Evolutionary conservation across 495 filamentous ascomycete species (phyloP).

Genomic region (Thermothielavioides terrestris): DNA sequence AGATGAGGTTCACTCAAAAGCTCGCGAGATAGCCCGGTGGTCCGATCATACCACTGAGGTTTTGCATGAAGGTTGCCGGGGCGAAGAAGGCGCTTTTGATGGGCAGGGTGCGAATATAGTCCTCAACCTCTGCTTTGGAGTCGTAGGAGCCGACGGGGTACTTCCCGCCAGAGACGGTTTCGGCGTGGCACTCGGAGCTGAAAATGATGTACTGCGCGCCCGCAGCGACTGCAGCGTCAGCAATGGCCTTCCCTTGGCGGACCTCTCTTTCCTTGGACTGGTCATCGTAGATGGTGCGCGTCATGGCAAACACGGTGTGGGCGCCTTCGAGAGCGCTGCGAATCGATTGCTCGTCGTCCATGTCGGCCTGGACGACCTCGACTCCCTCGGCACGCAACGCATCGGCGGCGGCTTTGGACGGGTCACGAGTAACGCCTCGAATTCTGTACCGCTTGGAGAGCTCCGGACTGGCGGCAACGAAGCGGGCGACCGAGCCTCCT

Average conservation of each 20-base stretch:
- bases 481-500: constrained; percentile 49
- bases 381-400: constrained; percentile 30
- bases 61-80: constrained; percentile 36
- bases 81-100: no score
- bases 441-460: constrained; percentile 43
- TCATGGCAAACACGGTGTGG: constrained; percentile 39
- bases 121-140: constrained; percentile 32
- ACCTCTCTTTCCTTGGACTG: no score
- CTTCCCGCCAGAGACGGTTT: constrained; percentile 30
- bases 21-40: no score
- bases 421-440: constrained; percentile 49
- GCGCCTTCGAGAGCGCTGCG: constrained; percentile 33
- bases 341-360: constrained; percentile 30
- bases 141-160: constrained; percentile 38
- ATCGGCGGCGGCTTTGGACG: constrained; percentile 25
- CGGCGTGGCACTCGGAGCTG: constrained; percentile 34
- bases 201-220: constrained; percentile 45
- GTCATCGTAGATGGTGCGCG: no score
- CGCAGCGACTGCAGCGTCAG: constrained; percentile 36
- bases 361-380: constrained; percentile 35
- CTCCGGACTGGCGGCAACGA: constrained; percentile 40
- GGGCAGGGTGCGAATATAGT: constrained; percentile 37
- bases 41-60: no score
- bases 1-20: no score
- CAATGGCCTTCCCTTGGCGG: constrained; percentile 35